These are phyloP conservation scores for Berkeleyomyces basicola DNA, from an alignment of 2,329 filamentous ascomycete genomes.

Conservation along the genomic window DNA sequence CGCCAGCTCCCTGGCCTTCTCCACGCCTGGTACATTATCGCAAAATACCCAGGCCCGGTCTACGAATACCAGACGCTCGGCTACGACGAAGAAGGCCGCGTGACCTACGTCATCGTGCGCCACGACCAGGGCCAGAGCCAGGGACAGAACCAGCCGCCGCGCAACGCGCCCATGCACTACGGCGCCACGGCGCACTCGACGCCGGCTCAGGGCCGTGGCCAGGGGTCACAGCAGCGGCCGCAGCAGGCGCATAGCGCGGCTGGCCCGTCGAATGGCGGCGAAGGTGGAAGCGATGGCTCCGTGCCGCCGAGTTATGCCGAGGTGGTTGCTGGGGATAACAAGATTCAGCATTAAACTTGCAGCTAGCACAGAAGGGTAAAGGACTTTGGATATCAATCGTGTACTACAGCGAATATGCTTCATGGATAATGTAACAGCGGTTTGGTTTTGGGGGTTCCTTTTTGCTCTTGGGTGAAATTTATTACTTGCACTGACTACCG, in stretches of 20 bases:
- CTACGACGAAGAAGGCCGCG: conserved; percentile 40
- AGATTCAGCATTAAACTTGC: conserved; percentile 45
- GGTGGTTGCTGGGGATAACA: conserved; percentile 77
- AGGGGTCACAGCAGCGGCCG: conserved; percentile 3
- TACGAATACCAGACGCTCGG: conserved; percentile 52
- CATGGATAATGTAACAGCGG: not conserved
- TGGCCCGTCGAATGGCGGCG: conserved; percentile 27
- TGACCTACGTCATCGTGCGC: conserved; percentile 62
- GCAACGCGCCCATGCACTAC: conserved; percentile 29
- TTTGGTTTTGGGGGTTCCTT: not conserved
- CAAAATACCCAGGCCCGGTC: conserved; percentile 63
- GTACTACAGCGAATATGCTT: not conserved
- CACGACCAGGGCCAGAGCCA: conserved; percentile 26
- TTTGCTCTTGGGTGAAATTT: not conserved
- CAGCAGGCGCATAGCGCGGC: conserved; percentile 20
- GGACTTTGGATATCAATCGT: no score
- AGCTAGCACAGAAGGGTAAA: not conserved
- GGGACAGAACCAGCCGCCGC: conserved; percentile 19
- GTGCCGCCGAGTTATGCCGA: conserved; percentile 78
- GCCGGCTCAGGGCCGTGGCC: not conserved
- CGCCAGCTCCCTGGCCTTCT: conserved; percentile 62
- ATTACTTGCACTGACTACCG: not conserved
- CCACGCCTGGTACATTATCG: conserved; percentile 97
- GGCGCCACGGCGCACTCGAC: conserved; percentile 23
- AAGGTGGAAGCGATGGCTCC: conserved; percentile 24